These are phyloP conservation scores for Ambrosia hybrid DNA, from an alignment of 140 eudicot genomes.

Conservation along the genomic window DNA sequence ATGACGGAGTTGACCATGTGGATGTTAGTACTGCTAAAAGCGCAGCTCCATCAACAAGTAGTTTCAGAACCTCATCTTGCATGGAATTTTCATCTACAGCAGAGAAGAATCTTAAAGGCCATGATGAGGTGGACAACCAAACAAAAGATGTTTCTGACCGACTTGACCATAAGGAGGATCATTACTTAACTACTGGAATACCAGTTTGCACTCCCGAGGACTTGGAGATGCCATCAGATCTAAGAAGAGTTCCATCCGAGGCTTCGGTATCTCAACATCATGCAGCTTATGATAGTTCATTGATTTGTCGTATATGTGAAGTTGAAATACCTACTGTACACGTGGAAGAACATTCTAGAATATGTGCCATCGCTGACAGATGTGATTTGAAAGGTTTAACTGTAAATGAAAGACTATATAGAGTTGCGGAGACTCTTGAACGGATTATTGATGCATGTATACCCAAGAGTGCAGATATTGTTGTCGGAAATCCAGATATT, in stretches of 20 bases:
- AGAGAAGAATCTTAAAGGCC: conserved; percentile 48
- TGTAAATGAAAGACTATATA: conserved; percentile 77
- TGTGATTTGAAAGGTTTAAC: conserved; percentile 94
- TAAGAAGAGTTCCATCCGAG: conserved; percentile 46
- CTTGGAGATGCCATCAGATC: conserved; percentile 46
- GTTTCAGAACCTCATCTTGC: conserved; percentile 78
- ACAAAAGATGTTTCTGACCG: conserved; percentile 42
- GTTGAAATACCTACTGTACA: conserved; percentile 93
- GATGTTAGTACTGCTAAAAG: conserved; percentile 76
- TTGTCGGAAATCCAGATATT: conserved; percentile 50
- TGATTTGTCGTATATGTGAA: conserved; percentile 97
- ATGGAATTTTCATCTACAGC: conserved; percentile 71
- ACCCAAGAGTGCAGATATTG: conserved; percentile 57
- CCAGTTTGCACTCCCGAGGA: conserved; percentile 46
- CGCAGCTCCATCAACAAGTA: conserved; percentile 61
- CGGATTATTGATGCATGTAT: conserved; percentile 81
- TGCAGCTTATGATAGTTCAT: conserved; percentile 66
- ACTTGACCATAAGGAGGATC: conserved; percentile 46
- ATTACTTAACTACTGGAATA: conserved; percentile 40
- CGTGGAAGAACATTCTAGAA: conserved; percentile 98
- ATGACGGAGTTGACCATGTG: conserved; percentile 33
- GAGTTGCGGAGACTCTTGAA: conserved; percentile 93
- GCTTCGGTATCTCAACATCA: conserved; percentile 57
- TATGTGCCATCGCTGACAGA: conserved; percentile 94
- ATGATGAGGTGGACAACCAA: conserved; percentile 51